Conservation (phyloP, 1,284 basidiomycete species). For the Malassezia obtusa region DNA sequence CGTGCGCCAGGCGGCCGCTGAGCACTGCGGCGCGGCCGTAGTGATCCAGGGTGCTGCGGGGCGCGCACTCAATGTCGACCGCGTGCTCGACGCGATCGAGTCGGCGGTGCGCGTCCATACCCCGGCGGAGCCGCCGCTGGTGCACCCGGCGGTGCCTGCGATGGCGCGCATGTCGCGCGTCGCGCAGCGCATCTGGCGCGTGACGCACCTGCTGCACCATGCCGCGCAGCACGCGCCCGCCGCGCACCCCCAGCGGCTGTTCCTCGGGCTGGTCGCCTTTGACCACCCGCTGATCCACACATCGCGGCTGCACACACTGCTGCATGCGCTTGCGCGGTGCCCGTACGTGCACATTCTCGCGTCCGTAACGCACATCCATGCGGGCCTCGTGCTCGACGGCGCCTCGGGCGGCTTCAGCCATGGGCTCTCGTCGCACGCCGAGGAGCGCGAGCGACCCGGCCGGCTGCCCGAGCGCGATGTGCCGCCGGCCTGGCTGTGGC, state of each 20-base stretch:
- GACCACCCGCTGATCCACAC: constrained; percentile 11
- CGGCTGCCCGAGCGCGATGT: background rate
- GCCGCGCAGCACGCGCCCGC: background rate
- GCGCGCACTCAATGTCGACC: constrained; percentile 10
- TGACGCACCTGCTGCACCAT: background rate
- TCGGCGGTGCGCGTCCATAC: background rate
- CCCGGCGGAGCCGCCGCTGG: background rate
- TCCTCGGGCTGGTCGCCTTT: constrained; percentile 13
- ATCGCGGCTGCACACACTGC: constrained; percentile 13
- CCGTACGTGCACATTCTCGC: constrained; percentile 10
- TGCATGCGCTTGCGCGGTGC: constrained; percentile 14
- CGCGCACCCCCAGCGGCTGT: constrained; percentile 1
- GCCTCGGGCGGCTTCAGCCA: constrained; percentile 4
- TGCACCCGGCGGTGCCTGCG: background rate
- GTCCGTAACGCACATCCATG: constrained; percentile 14
- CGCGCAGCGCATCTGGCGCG: constrained; percentile 8
- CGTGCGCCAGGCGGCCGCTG: background rate
- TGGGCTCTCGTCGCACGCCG: constrained; percentile 9
- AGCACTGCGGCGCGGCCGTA: constrained; percentile 8
- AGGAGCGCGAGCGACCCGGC: background rate
- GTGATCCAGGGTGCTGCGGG: constrained; percentile 16
- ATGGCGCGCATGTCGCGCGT: constrained; percentile 5
- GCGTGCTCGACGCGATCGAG: constrained; percentile 15
- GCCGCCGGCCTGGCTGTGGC: constrained; percentile 16
- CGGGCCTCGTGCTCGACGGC: constrained; percentile 12